Evolutionary conservation across 768 basidiomycete species (phyloP).

Genomic region (Boletus speciosus): DNA sequence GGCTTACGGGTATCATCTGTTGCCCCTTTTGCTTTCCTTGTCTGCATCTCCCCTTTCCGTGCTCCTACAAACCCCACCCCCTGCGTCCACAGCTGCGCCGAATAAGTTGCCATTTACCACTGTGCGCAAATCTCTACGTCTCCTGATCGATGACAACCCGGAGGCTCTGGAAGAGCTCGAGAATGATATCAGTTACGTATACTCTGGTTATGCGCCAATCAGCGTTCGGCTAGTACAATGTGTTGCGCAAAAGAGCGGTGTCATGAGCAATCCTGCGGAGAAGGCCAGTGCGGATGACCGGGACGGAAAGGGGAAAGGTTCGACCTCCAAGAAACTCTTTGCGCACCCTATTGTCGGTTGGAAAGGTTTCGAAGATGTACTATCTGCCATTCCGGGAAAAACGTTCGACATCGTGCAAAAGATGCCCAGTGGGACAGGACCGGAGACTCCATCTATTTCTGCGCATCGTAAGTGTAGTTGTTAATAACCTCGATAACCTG

Average conservation of each 20-base stretch:
- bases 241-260: slow-evolving; percentile 84
- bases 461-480: slow-evolving; percentile 33
- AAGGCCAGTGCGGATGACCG: slow-evolving; percentile 42
- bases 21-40: slow-evolving; percentile 66
- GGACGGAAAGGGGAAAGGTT: slow-evolving; percentile 38
- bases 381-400: slow-evolving; percentile 78
- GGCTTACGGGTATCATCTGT: slow-evolving; percentile 74
- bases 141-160: slow-evolving; percentile 86
- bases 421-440: slow-evolving; percentile 27
- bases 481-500: background rate
- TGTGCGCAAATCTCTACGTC: slow-evolving; percentile 79
- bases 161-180: slow-evolving; percentile 79
- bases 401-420: slow-evolving; percentile 75
- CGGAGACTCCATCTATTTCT: slow-evolving; percentile 27
- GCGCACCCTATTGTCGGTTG: slow-evolving; percentile 94
- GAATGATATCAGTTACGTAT: slow-evolving; percentile 93
- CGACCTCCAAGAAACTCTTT: slow-evolving; percentile 52
- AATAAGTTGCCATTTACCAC: slow-evolving; percentile 68
- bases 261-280: slow-evolving; percentile 74
- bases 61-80: slow-evolving; percentile 65
- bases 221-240: slow-evolving; percentile 91
- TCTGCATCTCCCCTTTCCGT: slow-evolving; percentile 64
- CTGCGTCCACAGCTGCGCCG: slow-evolving; percentile 43
- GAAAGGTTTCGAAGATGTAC: slow-evolving; percentile 94
- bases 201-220: slow-evolving; percentile 95